Percentiles rank a stretch among this genome's conserved stretches.
phyloP scores from a whole-genome alignment of 1,139 yeast species.

The Candida mesenterica region DNA sequence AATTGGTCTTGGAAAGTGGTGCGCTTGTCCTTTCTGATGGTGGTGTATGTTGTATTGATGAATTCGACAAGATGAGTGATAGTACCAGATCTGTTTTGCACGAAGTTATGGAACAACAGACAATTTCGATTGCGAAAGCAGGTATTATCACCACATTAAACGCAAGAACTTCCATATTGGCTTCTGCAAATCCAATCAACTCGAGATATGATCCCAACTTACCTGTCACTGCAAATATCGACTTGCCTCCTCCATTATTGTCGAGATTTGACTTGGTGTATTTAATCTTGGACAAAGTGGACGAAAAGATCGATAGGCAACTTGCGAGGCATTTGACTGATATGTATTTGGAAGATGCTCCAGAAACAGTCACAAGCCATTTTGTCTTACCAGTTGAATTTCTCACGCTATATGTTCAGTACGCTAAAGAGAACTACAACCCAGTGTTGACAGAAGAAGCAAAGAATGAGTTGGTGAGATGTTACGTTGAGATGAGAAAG shows the following conservation, averaged over 20 bases:
- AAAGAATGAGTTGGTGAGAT: slow-evolving; percentile 80
- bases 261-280: slow-evolving; percentile 95
- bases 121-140: slow-evolving; percentile 96
- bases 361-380: slow-evolving; percentile 63
- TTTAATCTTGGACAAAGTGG: slow-evolving; percentile 87
- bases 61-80: slow-evolving; percentile 96
- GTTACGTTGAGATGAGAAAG: slow-evolving; percentile 91
- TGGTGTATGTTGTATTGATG: slow-evolving; percentile 98
- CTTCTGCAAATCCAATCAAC: slow-evolving; percentile 97
- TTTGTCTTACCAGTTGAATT: slow-evolving; percentile 84
- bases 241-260: slow-evolving; percentile 90
- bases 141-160: slow-evolving; percentile 95
- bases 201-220: slow-evolving; percentile 90
- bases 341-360: slow-evolving; percentile 87
- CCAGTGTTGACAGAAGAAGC: slow-evolving; percentile 82
- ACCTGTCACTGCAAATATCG: slow-evolving; percentile 93
- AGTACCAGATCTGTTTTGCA: slow-evolving; percentile 92
- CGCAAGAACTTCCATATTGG: slow-evolving; percentile 93
- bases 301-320: slow-evolving; percentile 78
- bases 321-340: slow-evolving; percentile 88
- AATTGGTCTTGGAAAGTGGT: slow-evolving; percentile 91
- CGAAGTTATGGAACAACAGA: slow-evolving; percentile 99
- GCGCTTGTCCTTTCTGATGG: slow-evolving; percentile 97
- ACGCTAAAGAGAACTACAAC: slow-evolving; percentile 78
- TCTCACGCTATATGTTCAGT: slow-evolving; percentile 83